These are phyloP conservation scores for Lentinula lateritia DNA, from an alignment of 768 basidiomycete genomes.

Conservation along the genomic window DNA sequence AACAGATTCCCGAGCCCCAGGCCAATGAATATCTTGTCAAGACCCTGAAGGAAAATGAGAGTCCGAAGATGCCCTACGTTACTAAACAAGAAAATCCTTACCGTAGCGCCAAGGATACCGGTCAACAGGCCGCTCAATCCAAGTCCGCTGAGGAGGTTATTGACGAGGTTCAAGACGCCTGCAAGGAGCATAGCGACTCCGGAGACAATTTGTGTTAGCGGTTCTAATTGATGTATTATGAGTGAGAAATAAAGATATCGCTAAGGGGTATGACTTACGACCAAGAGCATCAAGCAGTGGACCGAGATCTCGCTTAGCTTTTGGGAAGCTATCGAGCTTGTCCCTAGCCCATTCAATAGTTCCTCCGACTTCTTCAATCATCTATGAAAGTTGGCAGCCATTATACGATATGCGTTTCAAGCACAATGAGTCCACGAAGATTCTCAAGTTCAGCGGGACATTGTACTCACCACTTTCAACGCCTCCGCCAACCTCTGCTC, in stretches of 20 bases:
- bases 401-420: no score
- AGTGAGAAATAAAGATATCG: no score
- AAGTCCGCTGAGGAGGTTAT: constrained; percentile 25
- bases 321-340: constrained; percentile 30
- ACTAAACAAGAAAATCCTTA: constrained; percentile 3
- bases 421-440: no score
- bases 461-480: constrained; percentile 25
- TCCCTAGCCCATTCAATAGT: constrained; percentile 32
- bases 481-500: constrained; percentile 34
- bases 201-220: constrained; percentile 30
- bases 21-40: constrained; percentile 31
- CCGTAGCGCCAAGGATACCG: constrained; percentile 25
- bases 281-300: constrained; percentile 30
- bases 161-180: constrained; percentile 29
- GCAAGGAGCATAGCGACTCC: constrained; percentile 30
- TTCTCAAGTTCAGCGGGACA: background rate
- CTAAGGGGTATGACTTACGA: constrained; percentile 15
- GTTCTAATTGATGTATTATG: constrained; percentile 15
- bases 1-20: constrained; percentile 20
- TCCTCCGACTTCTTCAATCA: constrained; percentile 30
- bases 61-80: no score
- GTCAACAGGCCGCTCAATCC: constrained; percentile 26
- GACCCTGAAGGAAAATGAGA: constrained; percentile 15
- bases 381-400: constrained; percentile 10
- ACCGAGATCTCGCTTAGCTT: constrained; percentile 31